These are phyloP conservation scores for Taphrina communis DNA, from an alignment of 1,139 yeast genomes.

Conservation along the genomic window DNA sequence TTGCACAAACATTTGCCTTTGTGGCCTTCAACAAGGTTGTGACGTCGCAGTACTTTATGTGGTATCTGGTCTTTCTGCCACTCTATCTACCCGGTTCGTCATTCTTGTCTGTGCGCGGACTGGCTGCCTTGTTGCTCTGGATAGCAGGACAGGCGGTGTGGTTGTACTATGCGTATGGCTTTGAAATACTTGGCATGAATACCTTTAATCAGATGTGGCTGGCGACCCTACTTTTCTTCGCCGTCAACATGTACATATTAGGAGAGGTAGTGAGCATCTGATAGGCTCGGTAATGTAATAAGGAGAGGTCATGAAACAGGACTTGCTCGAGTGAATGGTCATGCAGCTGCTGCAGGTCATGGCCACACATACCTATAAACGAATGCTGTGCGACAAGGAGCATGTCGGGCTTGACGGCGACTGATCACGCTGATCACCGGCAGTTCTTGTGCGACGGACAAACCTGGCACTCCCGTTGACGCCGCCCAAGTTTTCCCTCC, in stretches of 20 bases:
- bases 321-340: too few species aligned
- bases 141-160: conserved; percentile 67
- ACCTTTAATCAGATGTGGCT: conserved; percentile 69
- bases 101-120: conserved; percentile 50
- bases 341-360: too few species aligned
- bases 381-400: too few species aligned
- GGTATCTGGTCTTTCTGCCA: conserved; percentile 88
- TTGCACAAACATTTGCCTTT: conserved; percentile 88
- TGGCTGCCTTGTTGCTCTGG: conserved; percentile 62
- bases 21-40: conserved; percentile 92
- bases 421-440: too few species aligned
- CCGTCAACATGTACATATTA: conserved; percentile 68
- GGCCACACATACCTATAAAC: too few species aligned
- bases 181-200: conserved; percentile 78
- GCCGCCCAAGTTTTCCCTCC: too few species aligned
- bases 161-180: conserved; percentile 75
- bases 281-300: not conserved
- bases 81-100: conserved; percentile 62
- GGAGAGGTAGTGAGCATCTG: conserved; percentile 50
- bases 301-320: too few species aligned
- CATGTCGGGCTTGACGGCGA: too few species aligned
- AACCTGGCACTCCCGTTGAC: too few species aligned
- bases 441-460: too few species aligned
- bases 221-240: conserved; percentile 69
- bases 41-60: conserved; percentile 88